Percentiles rank a stretch among this genome's conserved stretches.
Evolutionary conservation across 345 rosid genomes (phyloP).

Genomic region (Alliaria petiolata): DNA sequence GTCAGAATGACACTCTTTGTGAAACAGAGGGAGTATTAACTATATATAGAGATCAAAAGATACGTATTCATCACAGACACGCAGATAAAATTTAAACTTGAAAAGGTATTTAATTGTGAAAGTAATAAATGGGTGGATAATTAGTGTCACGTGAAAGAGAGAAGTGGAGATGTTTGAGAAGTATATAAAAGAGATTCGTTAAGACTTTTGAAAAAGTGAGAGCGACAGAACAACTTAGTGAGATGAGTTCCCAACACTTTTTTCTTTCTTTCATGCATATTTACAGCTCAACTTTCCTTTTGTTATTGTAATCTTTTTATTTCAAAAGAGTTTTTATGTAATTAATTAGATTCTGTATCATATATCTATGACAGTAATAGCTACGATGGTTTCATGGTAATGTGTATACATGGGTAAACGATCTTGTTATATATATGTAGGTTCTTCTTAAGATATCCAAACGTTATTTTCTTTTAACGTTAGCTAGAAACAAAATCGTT

Average conservation of each 20-base stretch:
- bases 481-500: no score
- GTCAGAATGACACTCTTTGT: no score
- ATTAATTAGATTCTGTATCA: background rate
- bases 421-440: no score
- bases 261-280: slow-evolving; percentile 15
- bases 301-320: background rate
- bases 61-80: slow-evolving; percentile 19
- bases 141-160: slow-evolving; percentile 36
- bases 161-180: slow-evolving; percentile 28
- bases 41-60: no score
- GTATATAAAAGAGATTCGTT: slow-evolving; percentile 30
- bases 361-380: no score
- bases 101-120: background rate
- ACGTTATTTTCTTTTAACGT: no score
- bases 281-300: slow-evolving; percentile 30
- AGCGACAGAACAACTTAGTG: slow-evolving; percentile 31
- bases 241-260: slow-evolving; percentile 33
- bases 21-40: no score
- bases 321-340: background rate
- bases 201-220: slow-evolving; percentile 33
- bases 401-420: no score
- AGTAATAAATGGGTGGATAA: slow-evolving; percentile 29
- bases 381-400: no score
- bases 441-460: no score
- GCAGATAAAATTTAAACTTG: background rate